Evolutionary conservation across 805 yeast species (phyloP), one percentile per base, ranked within the genome.

Genomic region (Cyberlindnera veronae): DNA sequence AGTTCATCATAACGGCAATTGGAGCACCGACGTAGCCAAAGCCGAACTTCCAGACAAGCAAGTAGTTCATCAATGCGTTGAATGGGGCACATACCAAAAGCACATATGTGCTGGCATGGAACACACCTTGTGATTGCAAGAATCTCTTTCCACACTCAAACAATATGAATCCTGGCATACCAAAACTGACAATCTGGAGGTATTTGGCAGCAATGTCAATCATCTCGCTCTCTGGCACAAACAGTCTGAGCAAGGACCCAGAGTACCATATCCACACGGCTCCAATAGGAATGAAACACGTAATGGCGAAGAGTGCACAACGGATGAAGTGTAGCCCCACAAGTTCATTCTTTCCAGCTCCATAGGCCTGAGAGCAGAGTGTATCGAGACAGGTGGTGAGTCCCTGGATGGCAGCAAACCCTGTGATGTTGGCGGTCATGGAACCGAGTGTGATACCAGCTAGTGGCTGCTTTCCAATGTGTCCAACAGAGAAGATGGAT

Each of bases 71-170:
- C 4, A 82, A 28, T 12, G 79, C 69, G 55, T 84, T 85, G 23
- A 83, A 45, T 2, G 96, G 96, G 0, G 89, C 81, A 42, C 85
- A 77, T 4, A 85, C 53, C 16, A 76, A 50, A 16, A 84, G 62
- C 5, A 78, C 82, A 48, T 79, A 76, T 3, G 95, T 83, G 6
- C 89, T 80, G 9, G 95, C 95, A 54, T 84, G 82, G 68, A 84
- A 89, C 6, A 86, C 78, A 24, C 88, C 88, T 61, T 88, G 96
- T 0, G 95, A 87, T 64, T 87, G 96, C 42, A 88, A 63, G 53
- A 74, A 87, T 41, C 95, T 67, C 61, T 89, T 88, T n/a, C 88
- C 80, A 32, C 87, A 75, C 61, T 89, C 96, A 58, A 88, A 88
- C 8, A 84, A 44, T 32, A 84, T 69, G 53, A 81, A 76, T 0